Conservation (phyloP, 768 basidiomycete genomes). For the Coprinopsis strossmayeri region DNA sequence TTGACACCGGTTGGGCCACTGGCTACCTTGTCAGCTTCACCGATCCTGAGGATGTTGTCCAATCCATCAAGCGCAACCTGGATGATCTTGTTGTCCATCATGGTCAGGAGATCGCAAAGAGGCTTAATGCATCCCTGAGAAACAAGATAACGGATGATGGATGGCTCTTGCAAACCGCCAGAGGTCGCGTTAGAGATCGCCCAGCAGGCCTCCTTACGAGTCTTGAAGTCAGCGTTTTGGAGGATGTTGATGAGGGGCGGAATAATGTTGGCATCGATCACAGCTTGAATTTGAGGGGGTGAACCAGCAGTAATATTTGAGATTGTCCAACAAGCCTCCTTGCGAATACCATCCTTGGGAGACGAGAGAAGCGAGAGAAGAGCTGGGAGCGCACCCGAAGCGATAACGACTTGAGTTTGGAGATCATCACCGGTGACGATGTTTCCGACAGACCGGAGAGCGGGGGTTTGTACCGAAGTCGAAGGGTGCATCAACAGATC, state of each 20-base stretch:
- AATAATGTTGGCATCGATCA: slow-evolving; percentile 97
- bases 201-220: slow-evolving; percentile 99
- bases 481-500: slow-evolving; percentile 95
- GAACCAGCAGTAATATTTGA: slow-evolving; percentile 98
- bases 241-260: slow-evolving; percentile 99
- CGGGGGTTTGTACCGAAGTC: slow-evolving; percentile 96
- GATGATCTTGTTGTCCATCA: slow-evolving; percentile 99
- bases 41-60: slow-evolving; percentile 97
- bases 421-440: slow-evolving; percentile 99
- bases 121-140: slow-evolving; percentile 98
- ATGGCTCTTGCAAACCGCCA: slow-evolving; percentile 92
- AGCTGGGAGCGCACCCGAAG: slow-evolving; percentile 94
- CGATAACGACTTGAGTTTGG: slow-evolving; percentile 98
- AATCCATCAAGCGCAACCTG: slow-evolving; percentile 96
- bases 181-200: slow-evolving; percentile 99
- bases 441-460: slow-evolving; percentile 96
- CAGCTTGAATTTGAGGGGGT: slow-evolving; percentile 92
- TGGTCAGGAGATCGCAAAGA: slow-evolving; percentile 89
- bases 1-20: slow-evolving; percentile 80
- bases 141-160: slow-evolving; percentile 97
- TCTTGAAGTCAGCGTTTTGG: slow-evolving; percentile 97
- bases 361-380: slow-evolving; percentile 90
- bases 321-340: slow-evolving; percentile 99
- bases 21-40: slow-evolving; percentile 87
- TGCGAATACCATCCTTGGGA: slow-evolving; percentile 97